These are phyloP conservation scores for Kwoniella europaea DNA, from an alignment of 768 basidiomycete species.

Conservation along the genomic window DNA sequence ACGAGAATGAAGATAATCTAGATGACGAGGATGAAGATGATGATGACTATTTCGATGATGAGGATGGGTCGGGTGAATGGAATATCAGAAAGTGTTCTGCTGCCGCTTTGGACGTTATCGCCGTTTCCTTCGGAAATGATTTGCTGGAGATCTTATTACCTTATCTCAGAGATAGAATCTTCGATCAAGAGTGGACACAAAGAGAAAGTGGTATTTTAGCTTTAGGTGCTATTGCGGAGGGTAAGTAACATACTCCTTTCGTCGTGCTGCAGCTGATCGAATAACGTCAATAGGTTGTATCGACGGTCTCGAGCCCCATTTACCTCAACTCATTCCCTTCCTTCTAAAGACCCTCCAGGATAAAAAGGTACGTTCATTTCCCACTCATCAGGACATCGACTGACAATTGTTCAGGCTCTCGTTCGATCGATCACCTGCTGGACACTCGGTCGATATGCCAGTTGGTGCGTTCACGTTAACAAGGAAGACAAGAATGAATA, in stretches of 20 bases:
- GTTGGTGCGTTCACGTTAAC: slow-evolving; percentile 81
- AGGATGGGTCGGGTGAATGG: slow-evolving; percentile 98
- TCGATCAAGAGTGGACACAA: slow-evolving; percentile 89
- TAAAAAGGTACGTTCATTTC: slow-evolving; percentile 70
- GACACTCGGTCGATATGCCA: slow-evolving; percentile 98
- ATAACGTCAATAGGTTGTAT: slow-evolving; percentile 74
- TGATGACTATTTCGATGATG: slow-evolving; percentile 86
- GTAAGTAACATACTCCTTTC: slow-evolving; percentile 60
- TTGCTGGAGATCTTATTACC: slow-evolving; percentile 85
- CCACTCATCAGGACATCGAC: too few species aligned
- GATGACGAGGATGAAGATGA: slow-evolving; percentile 88
- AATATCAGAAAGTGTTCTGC: slow-evolving; percentile 98
- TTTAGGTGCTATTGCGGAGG: slow-evolving; percentile 97
- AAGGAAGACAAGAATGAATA: slow-evolving; percentile 83
- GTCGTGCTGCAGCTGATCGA: slow-evolving; percentile 5
- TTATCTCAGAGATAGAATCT: slow-evolving; percentile 88
- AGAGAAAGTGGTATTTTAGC: slow-evolving; percentile 95
- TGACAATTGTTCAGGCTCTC: slow-evolving; percentile 69
- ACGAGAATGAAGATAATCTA: slow-evolving; percentile 76
- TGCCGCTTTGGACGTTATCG: slow-evolving; percentile 93
- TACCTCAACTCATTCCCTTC: slow-evolving; percentile 91
- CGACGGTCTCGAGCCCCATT: slow-evolving; percentile 89
- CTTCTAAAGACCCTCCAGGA: slow-evolving; percentile 87
- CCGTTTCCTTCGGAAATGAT: slow-evolving; percentile 88
- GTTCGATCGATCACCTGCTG: slow-evolving; percentile 98